Conservation (phyloP, 495 filamentous ascomycete genomes). For the Hamigera avellanea region DNA sequence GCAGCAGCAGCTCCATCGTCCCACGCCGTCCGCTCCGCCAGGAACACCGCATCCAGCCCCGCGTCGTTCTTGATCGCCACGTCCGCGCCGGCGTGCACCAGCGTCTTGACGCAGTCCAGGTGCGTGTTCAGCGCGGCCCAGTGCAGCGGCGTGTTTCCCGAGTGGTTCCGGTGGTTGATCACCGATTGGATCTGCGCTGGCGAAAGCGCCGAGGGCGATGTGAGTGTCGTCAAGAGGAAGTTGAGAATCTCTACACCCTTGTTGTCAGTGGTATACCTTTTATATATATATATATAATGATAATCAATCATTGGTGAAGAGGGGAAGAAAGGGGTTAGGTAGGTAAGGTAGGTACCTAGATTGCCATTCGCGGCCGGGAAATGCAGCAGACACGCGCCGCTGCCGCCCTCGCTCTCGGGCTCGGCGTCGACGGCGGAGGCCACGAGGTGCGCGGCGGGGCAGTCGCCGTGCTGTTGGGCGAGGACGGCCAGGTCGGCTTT, state of each 20-base stretch:
- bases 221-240: slow-evolving; percentile 33
- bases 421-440: slow-evolving; percentile 53
- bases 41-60: slow-evolving; percentile 75
- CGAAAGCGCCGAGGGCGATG: slow-evolving; percentile 8
- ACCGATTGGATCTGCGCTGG: slow-evolving; percentile 18
- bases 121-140: slow-evolving; percentile 89
- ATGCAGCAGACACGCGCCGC: slow-evolving; percentile 51
- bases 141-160: slow-evolving; percentile 82
- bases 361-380: slow-evolving; percentile 88
- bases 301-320: background rate
- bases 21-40: slow-evolving; percentile 59
- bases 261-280: background rate
- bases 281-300: background rate
- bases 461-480: slow-evolving; percentile 40
- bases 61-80: slow-evolving; percentile 63
- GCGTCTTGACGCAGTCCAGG: slow-evolving; percentile 60
- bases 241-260: slow-evolving; percentile 34
- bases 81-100: slow-evolving; percentile 64
- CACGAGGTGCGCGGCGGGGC: slow-evolving; percentile 45
- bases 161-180: slow-evolving; percentile 59
- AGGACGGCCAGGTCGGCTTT: slow-evolving; percentile 45
- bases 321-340: background rate
- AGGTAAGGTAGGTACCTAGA: slow-evolving; percentile 54
- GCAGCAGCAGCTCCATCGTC: slow-evolving; percentile 10
- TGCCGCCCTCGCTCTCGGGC: slow-evolving; percentile 49